Conservation (phyloP, 2,329 filamentous ascomycete genomes). For the Botryotinia globosa region DNA sequence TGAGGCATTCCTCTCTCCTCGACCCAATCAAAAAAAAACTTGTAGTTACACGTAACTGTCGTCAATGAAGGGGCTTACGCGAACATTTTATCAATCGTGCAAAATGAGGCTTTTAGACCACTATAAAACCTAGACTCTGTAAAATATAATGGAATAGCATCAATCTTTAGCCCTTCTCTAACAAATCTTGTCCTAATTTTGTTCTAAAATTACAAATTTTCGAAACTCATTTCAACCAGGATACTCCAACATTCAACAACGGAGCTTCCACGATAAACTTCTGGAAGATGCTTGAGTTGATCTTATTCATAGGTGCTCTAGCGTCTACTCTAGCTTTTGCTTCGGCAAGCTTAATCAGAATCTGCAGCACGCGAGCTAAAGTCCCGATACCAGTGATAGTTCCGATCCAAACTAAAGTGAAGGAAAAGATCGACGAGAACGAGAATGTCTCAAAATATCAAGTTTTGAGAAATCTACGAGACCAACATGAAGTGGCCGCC, state of each 20-base stretch:
- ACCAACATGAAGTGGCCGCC: slow-evolving; percentile 9
- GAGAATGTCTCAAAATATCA: slow-evolving; percentile 16
- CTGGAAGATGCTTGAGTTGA: slow-evolving; percentile 2
- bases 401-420: background rate
- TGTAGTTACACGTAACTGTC: background rate
- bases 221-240: background rate
- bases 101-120: background rate
- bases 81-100: background rate
- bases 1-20: background rate
- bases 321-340: slow-evolving; percentile 3
- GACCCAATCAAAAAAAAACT: background rate
- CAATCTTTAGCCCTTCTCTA: too few species aligned
- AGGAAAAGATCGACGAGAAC: background rate
- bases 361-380: background rate
- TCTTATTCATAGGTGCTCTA: background rate
- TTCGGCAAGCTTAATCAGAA: background rate
- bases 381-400: background rate
- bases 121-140: background rate
- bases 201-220: background rate
- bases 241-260: slow-evolving; percentile 6
- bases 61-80: background rate
- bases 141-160: background rate
- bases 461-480: background rate
- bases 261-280: background rate
- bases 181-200: background rate